A percentile compares a stretch with the other conserved stretches of the same genome.
Evolutionary conservation across 345 rosid species (phyloP).

Genomic region (Pistacia integerrima): DNA sequence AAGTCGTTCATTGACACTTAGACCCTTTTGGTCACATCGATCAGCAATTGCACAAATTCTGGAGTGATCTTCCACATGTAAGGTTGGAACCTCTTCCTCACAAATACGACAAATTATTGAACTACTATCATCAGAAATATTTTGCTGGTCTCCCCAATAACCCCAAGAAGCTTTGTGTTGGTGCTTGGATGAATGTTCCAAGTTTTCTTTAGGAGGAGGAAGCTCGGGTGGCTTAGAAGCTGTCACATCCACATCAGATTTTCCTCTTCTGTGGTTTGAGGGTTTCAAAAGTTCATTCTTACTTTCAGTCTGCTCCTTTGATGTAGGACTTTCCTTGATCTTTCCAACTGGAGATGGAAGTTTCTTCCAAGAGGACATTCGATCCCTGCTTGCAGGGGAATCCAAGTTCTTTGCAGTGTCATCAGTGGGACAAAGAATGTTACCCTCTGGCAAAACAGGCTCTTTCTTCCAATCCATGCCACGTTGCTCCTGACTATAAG

Average conservation of each 20-base stretch:
- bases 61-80: conserved; percentile 92
- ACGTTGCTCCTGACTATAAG: conserved; percentile 94
- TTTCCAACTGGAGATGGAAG: conserved; percentile 80
- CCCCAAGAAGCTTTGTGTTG: conserved; percentile 94
- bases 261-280: conserved; percentile 38
- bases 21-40: conserved; percentile 88
- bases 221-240: conserved; percentile 45
- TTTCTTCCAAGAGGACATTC: conserved; percentile 90
- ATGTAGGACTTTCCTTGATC: conserved; percentile 54
- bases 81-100: conserved; percentile 94
- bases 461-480: conserved; percentile 74
- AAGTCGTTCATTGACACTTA: conserved; percentile 87
- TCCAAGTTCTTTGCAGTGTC: conserved; percentile 51
- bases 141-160: conserved; percentile 85
- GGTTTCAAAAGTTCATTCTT: conserved; percentile 53
- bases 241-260: conserved; percentile 45
- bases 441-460: conserved; percentile 40
- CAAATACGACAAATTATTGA: conserved; percentile 98
- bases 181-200: conserved; percentile 71
- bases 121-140: conserved; percentile 65
- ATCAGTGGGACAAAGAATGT: conserved; percentile 44
- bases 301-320: conserved; percentile 50
- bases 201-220: conserved; percentile 61
- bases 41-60: conserved; percentile 94
- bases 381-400: conserved; percentile 64